These are phyloP conservation scores for Clohesyomyces aquaticus DNA, from an alignment of 495 filamentous ascomycete genomes.

Conservation along the genomic window DNA sequence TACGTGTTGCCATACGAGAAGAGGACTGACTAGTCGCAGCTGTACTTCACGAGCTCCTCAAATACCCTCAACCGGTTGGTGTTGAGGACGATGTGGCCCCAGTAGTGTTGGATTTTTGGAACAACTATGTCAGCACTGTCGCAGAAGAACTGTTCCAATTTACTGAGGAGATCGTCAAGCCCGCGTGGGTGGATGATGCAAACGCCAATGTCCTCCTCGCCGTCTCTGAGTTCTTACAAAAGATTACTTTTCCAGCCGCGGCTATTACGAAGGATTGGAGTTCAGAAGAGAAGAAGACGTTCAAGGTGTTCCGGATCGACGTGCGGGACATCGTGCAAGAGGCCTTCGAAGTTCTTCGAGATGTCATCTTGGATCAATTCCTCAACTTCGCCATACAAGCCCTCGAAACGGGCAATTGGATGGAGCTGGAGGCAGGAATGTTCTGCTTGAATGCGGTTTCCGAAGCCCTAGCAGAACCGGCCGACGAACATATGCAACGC, in stretches of 20 bases:
- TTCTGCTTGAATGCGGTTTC: conserved; percentile 78
- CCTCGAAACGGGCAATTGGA: conserved; percentile 66
- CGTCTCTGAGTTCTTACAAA: conserved; percentile 63
- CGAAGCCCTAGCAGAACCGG: conserved; percentile 54
- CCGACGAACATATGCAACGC: conserved; percentile 66
- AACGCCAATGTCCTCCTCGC: conserved; percentile 55
- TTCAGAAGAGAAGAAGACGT: conserved; percentile 69
- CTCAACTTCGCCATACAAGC: conserved; percentile 64
- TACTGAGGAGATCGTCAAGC: conserved; percentile 38
- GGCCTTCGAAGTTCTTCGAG: conserved; percentile 71
- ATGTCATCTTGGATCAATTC: conserved; percentile 70
- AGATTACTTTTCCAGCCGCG: conserved; percentile 53
- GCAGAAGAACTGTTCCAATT: conserved; percentile 47
- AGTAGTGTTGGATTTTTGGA: conserved; percentile 84
- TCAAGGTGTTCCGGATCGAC: conserved; percentile 78
- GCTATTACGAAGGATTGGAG: conserved; percentile 59
- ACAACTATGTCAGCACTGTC: conserved; percentile 64
- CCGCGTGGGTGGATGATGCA: conserved; percentile 47
- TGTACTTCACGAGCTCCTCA: conserved; percentile 64
- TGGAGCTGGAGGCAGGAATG: conserved; percentile 75
- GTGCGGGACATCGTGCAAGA: conserved; percentile 79
- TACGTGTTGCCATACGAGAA: not conserved
- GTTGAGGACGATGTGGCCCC: conserved; percentile 78
- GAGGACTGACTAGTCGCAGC: conserved; percentile 17
- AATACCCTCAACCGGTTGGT: conserved; percentile 71